phyloP scores from a whole-genome alignment of 2,329 filamentous ascomycete species.

The Monilinia laxa region DNA sequence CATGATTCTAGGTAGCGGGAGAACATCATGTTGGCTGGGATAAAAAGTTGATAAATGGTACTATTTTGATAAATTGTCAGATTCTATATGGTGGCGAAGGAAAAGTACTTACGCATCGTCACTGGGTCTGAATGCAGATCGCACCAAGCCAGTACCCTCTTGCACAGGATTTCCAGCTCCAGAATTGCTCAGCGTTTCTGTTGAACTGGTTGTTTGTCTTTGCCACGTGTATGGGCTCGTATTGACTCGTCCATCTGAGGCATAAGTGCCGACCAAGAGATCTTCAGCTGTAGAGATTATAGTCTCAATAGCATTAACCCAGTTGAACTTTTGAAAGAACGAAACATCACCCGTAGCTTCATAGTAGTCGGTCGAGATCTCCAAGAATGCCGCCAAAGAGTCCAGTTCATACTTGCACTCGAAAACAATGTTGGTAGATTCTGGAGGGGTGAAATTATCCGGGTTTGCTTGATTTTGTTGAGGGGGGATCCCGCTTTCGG shows the following conservation, averaged over 20 bases:
- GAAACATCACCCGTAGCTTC: conserved; percentile 67
- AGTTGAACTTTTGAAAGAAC: conserved; percentile 72
- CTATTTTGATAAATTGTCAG: conserved; percentile 23
- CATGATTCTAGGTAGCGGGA: conserved; percentile 58
- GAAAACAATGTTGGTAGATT: conserved; percentile 73
- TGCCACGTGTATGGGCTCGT: conserved; percentile 71
- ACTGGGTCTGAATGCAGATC: conserved; percentile 85
- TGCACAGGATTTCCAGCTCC: conserved; percentile 80
- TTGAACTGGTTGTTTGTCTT: conserved; percentile 68
- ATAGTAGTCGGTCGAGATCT: conserved; percentile 78
- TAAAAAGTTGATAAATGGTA: conserved; percentile 77
- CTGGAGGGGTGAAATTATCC: conserved; percentile 64
- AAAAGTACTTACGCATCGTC: conserved; percentile 65
- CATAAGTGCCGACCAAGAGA: conserved; percentile 75
- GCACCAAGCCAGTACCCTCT: conserved; percentile 71
- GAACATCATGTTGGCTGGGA: conserved; percentile 89
- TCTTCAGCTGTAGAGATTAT: conserved; percentile 67
- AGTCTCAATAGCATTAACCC: conserved; percentile 69
- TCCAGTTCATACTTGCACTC: conserved; percentile 98
- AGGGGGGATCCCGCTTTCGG: conserved; percentile 65
- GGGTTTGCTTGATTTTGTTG: conserved; percentile 57
- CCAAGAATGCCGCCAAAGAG: conserved; percentile 82
- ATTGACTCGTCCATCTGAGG: conserved; percentile 55
- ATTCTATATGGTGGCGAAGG: not conserved
- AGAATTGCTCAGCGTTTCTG: conserved; percentile 75